Evolutionary conservation across 306 rosid genomes (phyloP).

Genomic region (Oxytropis ochrocephala): DNA sequence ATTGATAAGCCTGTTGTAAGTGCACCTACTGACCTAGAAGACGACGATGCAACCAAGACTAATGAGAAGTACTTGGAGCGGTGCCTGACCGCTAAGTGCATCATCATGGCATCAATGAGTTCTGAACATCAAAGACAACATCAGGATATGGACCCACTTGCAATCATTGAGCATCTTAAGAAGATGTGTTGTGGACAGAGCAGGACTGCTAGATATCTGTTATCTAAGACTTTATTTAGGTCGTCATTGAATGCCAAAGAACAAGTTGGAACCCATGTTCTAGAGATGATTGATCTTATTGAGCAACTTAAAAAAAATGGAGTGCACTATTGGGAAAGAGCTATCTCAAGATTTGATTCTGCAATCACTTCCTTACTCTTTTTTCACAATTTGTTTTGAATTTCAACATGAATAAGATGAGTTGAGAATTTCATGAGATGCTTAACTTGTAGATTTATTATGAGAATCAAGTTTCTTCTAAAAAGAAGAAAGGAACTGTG

Average conservation of each 20-base stretch:
- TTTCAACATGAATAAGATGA: not conserved
- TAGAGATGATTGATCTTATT: not conserved
- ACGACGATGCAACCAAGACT: not conserved
- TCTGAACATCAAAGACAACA: not conserved
- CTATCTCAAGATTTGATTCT: not conserved
- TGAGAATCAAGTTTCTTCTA: too few relatives aligned
- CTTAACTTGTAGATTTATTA: too few relatives aligned
- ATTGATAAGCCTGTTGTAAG: not conserved
- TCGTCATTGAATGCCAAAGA: not conserved
- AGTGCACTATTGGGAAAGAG: not conserved
- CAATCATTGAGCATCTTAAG: not conserved
- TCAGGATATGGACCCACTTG: not conserved
- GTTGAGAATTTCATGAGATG: too few relatives aligned
- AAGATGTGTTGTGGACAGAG: too few relatives aligned
- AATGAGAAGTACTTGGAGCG: not conserved
- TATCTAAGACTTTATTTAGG: not conserved
- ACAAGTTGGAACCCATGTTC: not conserved
- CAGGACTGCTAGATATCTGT: not conserved
- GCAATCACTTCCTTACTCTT: not conserved
- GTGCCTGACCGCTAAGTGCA: too few relatives aligned
- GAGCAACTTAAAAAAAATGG: not conserved
- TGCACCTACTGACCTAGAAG: not conserved
- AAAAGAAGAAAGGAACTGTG: too few relatives aligned
- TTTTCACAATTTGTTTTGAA: not conserved
- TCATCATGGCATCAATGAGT: not conserved